Percentiles rank a stretch among this genome's conserved stretches.
phyloP scores from a whole-genome alignment of 306 rosid genomes.

The Dryas drummondii region DNA sequence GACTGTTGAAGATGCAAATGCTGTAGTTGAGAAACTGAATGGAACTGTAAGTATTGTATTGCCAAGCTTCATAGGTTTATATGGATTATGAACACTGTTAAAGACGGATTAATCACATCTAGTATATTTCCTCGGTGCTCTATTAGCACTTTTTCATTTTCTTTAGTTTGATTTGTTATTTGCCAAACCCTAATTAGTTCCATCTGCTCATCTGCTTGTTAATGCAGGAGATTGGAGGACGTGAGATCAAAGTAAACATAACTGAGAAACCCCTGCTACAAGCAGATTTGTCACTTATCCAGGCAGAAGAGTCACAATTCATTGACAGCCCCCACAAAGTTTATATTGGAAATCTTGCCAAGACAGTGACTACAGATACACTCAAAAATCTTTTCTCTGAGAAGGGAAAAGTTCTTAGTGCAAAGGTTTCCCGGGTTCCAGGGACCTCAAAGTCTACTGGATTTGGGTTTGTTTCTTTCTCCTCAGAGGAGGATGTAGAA shows the following conservation, averaged over 20 bases:
- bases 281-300: constrained; percentile 42
- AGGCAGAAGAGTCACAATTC: constrained; percentile 69
- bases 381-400: constrained; percentile 68
- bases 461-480: constrained; percentile 80
- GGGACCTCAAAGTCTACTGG: constrained; percentile 89
- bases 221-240: constrained; percentile 78
- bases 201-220: constrained; percentile 29
- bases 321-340: constrained; percentile 89
- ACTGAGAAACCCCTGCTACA: constrained; percentile 73
- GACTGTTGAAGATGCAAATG: constrained; percentile 84
- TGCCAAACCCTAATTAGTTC: constrained; percentile 10
- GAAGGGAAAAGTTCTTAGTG: constrained; percentile 75
- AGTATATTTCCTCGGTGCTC: neutral
- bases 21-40: constrained; percentile 73
- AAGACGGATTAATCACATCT: neutral
- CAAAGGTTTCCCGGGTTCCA: constrained; percentile 90
- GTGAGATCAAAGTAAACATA: constrained; percentile 74
- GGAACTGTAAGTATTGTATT: constrained; percentile 70
- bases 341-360: constrained; percentile 90
- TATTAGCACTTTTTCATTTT: neutral
- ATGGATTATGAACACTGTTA: neutral
- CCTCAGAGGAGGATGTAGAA: constrained; percentile 87
- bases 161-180: constrained; percentile 4
- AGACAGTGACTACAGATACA: constrained; percentile 63
- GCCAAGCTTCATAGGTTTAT: neutral